These are phyloP conservation scores for Lotus japonicus DNA, from an alignment of 306 rosid species.

Conservation along the genomic window DNA sequence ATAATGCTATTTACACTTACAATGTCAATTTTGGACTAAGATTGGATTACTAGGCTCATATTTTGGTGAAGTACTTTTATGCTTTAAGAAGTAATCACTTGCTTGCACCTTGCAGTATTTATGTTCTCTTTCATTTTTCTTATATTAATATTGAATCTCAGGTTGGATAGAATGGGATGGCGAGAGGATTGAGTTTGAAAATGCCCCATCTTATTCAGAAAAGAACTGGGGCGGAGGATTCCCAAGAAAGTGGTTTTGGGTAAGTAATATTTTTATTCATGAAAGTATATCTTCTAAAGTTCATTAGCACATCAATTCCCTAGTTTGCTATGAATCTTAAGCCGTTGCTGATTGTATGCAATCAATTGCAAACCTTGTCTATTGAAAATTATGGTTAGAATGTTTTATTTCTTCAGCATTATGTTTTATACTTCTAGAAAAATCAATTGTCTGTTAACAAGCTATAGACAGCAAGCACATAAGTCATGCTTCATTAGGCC, in stretches of 20 bases:
- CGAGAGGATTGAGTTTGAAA: conserved; percentile 78
- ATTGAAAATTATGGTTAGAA: not conserved
- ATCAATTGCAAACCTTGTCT: not conserved
- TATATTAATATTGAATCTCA: conserved; percentile 47
- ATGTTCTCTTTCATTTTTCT: conserved; percentile 24
- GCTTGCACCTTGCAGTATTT: not conserved
- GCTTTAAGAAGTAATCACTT: not conserved
- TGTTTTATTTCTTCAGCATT: not conserved
- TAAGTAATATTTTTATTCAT: conserved; percentile 32
- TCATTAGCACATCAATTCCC: not conserved
- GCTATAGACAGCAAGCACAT: not conserved
- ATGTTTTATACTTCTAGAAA: not conserved
- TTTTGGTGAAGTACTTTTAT: not conserved
- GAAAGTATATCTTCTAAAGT: conserved; percentile 3
- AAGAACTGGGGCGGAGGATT: conserved; percentile 98
- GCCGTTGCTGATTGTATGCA: not conserved
- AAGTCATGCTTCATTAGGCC: not conserved
- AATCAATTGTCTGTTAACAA: not conserved
- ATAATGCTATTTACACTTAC: not conserved
- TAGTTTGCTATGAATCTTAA: conserved; percentile 8
- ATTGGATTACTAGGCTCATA: not conserved
- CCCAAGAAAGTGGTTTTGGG: conserved; percentile 99
- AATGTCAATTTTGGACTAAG: not conserved
- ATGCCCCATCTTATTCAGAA: conserved; percentile 93
- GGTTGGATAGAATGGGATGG: conserved; percentile 99